A percentile compares a stretch with the other conserved stretches of the same genome.
phyloP scores from a whole-genome alignment of 2,329 filamentous ascomycete genomes.

The Ceratocystis alfenasii region DNA sequence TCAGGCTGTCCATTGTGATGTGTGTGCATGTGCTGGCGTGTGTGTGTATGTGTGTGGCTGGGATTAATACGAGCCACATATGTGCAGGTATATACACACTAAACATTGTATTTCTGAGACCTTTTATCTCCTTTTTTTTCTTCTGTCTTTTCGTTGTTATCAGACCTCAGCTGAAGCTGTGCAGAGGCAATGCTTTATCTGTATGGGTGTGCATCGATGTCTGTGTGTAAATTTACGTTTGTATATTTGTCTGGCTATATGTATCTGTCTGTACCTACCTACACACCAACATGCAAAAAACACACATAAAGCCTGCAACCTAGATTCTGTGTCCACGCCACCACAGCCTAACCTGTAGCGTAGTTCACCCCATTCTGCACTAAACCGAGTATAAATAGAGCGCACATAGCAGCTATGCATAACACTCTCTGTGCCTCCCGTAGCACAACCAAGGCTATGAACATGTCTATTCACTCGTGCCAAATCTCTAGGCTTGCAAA shows the following conservation, averaged over 20 bases:
- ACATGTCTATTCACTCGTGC: neutral
- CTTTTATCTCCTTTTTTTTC: neutral
- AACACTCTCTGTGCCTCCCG: neutral
- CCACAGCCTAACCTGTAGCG: neutral
- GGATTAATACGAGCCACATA: neutral
- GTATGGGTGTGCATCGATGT: neutral
- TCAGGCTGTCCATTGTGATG: no score
- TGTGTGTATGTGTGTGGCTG: neutral
- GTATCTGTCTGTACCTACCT: neutral
- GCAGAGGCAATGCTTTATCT: neutral
- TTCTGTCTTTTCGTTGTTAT: neutral
- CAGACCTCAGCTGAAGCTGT: constrained; percentile 8
- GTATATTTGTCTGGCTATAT: neutral
- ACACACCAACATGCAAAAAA: neutral
- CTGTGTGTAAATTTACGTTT: neutral
- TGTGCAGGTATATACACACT: neutral
- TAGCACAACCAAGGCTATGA: neutral
- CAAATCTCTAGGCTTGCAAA: neutral
- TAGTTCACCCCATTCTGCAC: no score
- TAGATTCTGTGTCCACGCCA: neutral
- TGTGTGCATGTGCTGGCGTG: no score
- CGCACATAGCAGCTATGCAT: neutral
- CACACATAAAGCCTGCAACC: neutral
- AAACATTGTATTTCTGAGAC: neutral
- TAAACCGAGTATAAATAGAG: neutral